phyloP scores from a whole-genome alignment of 176 grass and related monocot genomes.

The Carex parvula region DNA sequence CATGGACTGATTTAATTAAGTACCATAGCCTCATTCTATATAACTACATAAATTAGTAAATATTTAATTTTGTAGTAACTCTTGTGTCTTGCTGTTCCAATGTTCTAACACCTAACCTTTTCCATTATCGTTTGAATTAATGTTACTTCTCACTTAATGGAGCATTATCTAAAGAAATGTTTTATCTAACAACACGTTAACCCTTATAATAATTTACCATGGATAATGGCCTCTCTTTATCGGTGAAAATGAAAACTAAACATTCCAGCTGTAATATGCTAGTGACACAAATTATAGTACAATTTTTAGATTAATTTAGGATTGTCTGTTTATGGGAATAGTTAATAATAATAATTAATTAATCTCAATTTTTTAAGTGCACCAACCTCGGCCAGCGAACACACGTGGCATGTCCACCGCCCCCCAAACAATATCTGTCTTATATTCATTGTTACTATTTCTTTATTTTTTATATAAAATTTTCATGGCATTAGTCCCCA shows the following conservation, averaged over 20 bases:
- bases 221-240: background rate
- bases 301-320: slow-evolving; percentile 11
- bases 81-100: no score
- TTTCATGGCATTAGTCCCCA: background rate
- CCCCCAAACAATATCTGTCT: background rate
- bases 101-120: no score
- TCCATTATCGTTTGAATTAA: no score
- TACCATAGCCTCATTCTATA: no score
- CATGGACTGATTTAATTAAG: no score
- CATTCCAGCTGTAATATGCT: slow-evolving; percentile 13
- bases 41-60: background rate
- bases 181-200: background rate
- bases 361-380: background rate
- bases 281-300: background rate
- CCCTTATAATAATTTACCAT: background rate
- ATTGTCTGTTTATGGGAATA: background rate
- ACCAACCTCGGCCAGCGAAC: background rate
- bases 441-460: background rate
- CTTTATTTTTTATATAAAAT: background rate
- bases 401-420: background rate
- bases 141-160: background rate
- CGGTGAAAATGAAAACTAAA: background rate
- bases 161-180: background rate
- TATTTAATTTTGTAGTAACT: no score
- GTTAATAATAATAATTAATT: background rate